Base-by-base conservation (phyloP, 345 rosid genomes). In the Lepidium sativum region DNA sequence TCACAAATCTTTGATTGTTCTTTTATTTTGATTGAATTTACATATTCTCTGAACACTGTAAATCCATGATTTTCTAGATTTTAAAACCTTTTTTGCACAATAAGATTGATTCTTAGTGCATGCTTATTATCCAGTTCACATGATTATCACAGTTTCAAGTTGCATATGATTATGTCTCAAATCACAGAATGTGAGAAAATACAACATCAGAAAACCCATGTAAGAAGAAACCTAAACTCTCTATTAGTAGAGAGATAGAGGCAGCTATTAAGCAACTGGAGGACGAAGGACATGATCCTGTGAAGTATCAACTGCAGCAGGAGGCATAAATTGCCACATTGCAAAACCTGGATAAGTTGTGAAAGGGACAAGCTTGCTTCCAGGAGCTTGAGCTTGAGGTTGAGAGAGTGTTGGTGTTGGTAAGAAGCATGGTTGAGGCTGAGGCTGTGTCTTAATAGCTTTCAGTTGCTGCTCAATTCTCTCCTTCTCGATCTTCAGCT, bases 281-380 rank as follows among this genome's bases (percentile, higher is more conserved):
- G 86, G 97, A 53, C 87, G 94, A 59, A 89, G 96, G 32, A 89
- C 89, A 34, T 94, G 97, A 69, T 94, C 99, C 73, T 88, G 96
- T 2, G 99, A 86, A 39, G 99, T 90, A 74, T 94, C 96, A 62
- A 79, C 84, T 0, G 89, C 75, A 75, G 99, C 95, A 58, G 95
- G 89, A 52, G 99, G 95, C 97, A 86, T 85, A 75, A 94, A 90
- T 58, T 88, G 97, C 92, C 99, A 90, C 99, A 92, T 92, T 0
- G 98, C 95, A 51, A 86, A 88, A 27, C 96, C 87, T 0, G 98
- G 98, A 57, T 87, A 90, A 60, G 95, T 67, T 5, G 85, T 78
- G 81, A 80, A 80, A 37, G 97, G 96, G 5, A 86, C 89, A 77
- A 90, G 63, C 79, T 94, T 94, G 84, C 76, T 90, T 65, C 92